Conservation (phyloP, 2,329 filamentous ascomycete genomes). For the Fusarium tanahbumbuense region DNA sequence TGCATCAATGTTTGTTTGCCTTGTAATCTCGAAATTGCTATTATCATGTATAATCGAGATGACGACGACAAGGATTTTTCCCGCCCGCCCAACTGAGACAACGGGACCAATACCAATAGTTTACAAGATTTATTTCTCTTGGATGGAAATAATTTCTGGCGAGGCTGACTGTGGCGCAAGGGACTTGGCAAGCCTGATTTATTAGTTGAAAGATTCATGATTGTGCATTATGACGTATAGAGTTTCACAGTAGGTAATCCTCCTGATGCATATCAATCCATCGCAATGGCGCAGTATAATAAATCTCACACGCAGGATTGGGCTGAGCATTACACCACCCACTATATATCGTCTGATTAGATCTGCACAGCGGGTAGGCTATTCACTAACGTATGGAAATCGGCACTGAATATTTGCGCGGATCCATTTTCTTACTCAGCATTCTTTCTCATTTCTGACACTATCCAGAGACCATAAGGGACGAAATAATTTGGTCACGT, state of each 20-base stretch:
- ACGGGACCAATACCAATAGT: neutral
- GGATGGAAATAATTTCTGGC: neutral
- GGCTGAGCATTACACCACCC: neutral
- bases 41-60: conserved; percentile 14
- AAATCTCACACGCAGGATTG: conserved; percentile 4
- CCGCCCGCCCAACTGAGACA: conserved; percentile 26
- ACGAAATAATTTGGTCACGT: neutral
- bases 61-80: conserved; percentile 22
- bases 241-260: neutral
- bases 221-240: neutral
- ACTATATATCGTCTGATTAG: neutral
- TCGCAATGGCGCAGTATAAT: conserved; percentile 1
- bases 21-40: neutral
- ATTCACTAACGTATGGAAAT: neutral
- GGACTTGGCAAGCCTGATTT: neutral
- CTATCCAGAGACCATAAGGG: neutral
- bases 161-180: neutral
- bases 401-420: neutral
- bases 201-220: neutral
- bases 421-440: neutral
- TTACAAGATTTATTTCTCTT: neutral
- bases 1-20: neutral
- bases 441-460: neutral
- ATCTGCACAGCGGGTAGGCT: conserved; percentile 11
- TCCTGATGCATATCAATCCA: neutral